A percentile compares a stretch with the other conserved stretches of the same genome.
Evolutionary conservation across 179 eudicot genomes (phyloP).

Genomic region (Pouteria campechiana): DNA sequence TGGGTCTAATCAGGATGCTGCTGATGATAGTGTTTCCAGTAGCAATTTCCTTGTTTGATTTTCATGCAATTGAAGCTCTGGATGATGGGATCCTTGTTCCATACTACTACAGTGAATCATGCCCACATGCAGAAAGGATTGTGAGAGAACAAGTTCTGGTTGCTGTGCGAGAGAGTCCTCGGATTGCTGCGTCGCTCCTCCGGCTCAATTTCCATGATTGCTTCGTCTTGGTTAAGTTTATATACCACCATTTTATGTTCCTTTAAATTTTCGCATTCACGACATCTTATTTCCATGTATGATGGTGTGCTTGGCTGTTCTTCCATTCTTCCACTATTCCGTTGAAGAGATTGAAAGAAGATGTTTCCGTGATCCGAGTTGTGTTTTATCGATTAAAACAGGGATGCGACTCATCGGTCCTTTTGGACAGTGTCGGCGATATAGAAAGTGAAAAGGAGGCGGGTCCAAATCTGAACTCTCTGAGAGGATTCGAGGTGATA

Average conservation of each 20-base stretch:
- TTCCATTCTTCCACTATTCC: too few relatives aligned
- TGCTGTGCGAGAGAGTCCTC: conserved; percentile 43
- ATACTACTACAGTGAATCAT: conserved; percentile 39
- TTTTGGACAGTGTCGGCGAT: conserved; percentile 34
- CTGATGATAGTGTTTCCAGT: too few relatives aligned
- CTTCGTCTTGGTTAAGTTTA: conserved; percentile 47
- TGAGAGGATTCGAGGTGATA: conserved; percentile 50
- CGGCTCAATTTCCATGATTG: conserved; percentile 76
- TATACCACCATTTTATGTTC: too few relatives aligned
- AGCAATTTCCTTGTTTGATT: too few relatives aligned
- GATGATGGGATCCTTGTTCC: conserved; percentile 17
- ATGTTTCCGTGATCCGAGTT: too few relatives aligned
- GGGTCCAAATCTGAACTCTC: conserved; percentile 42
- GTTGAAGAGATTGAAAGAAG: too few relatives aligned
- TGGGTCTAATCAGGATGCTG: too few relatives aligned
- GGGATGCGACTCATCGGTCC: conserved; percentile 76
- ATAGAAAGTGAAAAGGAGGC: conserved; percentile 58
- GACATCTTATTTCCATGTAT: too few relatives aligned
- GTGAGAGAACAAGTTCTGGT: conserved; percentile 38
- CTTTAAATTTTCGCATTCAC: too few relatives aligned
- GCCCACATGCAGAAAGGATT: conserved; percentile 38
- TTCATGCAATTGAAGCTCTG: too few relatives aligned
- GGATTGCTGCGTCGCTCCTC: conserved; percentile 59
- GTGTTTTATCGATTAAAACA: background rate
- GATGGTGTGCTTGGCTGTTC: too few relatives aligned